Conservation (phyloP, 805 yeast species). For the Blastobotrys peoriensis region DNA sequence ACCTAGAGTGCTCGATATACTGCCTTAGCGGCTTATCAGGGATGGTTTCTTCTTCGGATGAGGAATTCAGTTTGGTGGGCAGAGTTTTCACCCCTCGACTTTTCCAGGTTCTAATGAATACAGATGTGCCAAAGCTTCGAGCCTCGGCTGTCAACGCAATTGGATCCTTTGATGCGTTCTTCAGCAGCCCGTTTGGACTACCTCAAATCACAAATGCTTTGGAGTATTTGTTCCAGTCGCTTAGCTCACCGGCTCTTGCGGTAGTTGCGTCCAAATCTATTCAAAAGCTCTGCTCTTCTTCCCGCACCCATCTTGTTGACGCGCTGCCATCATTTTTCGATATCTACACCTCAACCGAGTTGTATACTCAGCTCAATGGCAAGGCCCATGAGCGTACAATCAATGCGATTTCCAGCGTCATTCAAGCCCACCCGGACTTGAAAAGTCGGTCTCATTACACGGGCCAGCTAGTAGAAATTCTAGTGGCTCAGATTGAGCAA, state of each 20-base stretch:
- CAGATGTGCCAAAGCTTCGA: slow-evolving; percentile 28
- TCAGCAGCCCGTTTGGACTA: slow-evolving; percentile 41
- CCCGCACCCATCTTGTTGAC: slow-evolving; percentile 20
- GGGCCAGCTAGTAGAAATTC: slow-evolving; percentile 28
- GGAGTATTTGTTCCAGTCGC: slow-evolving; percentile 45
- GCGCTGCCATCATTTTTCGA: slow-evolving; percentile 26
- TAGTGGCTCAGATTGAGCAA: slow-evolving; percentile 13
- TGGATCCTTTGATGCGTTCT: slow-evolving; percentile 56
- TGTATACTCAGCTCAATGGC: slow-evolving; percentile 16
- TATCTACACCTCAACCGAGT: slow-evolving; percentile 20
- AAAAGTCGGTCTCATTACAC: slow-evolving; percentile 30
- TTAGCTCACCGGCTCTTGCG: slow-evolving; percentile 30
- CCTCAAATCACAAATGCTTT: slow-evolving; percentile 46
- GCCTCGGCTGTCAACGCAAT: slow-evolving; percentile 52
- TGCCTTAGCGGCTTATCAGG: slow-evolving; percentile 51
- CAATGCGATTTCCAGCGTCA: slow-evolving; percentile 27
- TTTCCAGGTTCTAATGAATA: slow-evolving; percentile 24
- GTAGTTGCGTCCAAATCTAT: slow-evolving; percentile 50
- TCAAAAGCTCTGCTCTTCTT: slow-evolving; percentile 36
- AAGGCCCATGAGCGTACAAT: slow-evolving; percentile 30
- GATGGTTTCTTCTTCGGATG: slow-evolving; percentile 37
- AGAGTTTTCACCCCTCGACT: slow-evolving; percentile 26
- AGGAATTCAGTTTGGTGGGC: slow-evolving; percentile 24
- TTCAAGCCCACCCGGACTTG: slow-evolving; percentile 22
- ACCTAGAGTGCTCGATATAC: slow-evolving; percentile 58